Conservation (phyloP, 352 stramenopile genomes). For the Phytopythium sindhum region DNA sequence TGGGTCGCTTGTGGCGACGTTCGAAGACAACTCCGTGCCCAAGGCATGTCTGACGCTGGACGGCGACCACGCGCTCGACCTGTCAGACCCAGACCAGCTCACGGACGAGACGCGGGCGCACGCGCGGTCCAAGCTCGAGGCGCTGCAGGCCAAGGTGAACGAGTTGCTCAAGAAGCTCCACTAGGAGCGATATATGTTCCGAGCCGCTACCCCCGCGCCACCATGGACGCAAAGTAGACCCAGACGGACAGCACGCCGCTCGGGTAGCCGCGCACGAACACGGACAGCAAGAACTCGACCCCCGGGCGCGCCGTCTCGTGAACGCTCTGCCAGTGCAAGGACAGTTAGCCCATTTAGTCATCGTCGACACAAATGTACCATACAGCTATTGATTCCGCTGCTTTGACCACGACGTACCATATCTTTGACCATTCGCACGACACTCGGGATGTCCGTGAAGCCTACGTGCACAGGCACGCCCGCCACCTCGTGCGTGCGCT, state of each 20-base stretch:
- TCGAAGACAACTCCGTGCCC: constrained; percentile 40
- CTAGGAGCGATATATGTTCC: constrained; percentile 6
- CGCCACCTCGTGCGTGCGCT: constrained; percentile 50
- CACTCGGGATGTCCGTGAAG: constrained; percentile 82
- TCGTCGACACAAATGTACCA: constrained; percentile 6
- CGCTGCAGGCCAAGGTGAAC: constrained; percentile 66
- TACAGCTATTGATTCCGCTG: background rate
- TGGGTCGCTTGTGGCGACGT: constrained; percentile 59
- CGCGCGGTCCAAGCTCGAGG: constrained; percentile 58
- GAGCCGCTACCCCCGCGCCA: constrained; percentile 3
- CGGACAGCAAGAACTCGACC: constrained; percentile 90
- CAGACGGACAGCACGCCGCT: constrained; percentile 90
- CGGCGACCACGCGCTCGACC: constrained; percentile 51
- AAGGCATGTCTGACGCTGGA: constrained; percentile 59
- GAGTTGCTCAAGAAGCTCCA: constrained; percentile 63
- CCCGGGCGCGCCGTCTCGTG: constrained; percentile 81
- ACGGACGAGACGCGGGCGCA: constrained; percentile 52
- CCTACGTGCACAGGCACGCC: constrained; percentile 85
- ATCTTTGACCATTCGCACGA: constrained; percentile 82
- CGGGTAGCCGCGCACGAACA: constrained; percentile 83
- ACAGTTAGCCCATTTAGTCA: constrained; percentile 3
- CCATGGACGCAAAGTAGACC: constrained; percentile 88
- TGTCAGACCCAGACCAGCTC: constrained; percentile 61
- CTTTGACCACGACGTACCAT: constrained; percentile 59
- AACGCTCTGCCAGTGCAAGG: constrained; percentile 60